phyloP scores from a whole-genome alignment of 805 yeast genomes.

The Brettanomyces anomalus region DNA sequence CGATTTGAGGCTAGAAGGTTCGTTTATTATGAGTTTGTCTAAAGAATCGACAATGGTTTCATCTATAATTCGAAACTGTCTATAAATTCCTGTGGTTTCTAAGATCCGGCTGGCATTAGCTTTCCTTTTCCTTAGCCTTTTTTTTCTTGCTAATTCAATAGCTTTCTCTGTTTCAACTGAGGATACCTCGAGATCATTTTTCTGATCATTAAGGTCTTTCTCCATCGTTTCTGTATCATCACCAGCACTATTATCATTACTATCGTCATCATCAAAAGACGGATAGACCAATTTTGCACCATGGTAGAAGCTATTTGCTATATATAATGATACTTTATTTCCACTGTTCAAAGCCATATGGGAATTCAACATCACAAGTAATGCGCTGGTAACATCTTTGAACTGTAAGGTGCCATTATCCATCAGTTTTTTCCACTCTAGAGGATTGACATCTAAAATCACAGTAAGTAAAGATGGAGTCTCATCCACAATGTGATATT shows the following conservation, averaged over 20 bases:
- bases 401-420: slow-evolving; percentile 35
- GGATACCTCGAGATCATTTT: background rate
- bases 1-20: slow-evolving; percentile 17
- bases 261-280: slow-evolving; percentile 11
- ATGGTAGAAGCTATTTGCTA: slow-evolving; percentile 47
- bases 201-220: slow-evolving; percentile 2
- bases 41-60: slow-evolving; percentile 59
- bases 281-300: slow-evolving; percentile 74
- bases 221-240: background rate
- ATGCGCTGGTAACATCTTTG: slow-evolving; percentile 50
- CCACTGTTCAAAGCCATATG: slow-evolving; percentile 80
- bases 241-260: slow-evolving; percentile 3
- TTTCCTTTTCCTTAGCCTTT: slow-evolving; percentile 1
- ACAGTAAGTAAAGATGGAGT: slow-evolving; percentile 74
- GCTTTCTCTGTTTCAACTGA: slow-evolving; percentile 3
- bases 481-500: slow-evolving; percentile 39
- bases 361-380: slow-evolving; percentile 75
- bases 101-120: slow-evolving; percentile 12
- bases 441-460: slow-evolving; percentile 69
- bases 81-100: slow-evolving; percentile 60
- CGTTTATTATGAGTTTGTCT: slow-evolving; percentile 33
- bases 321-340: slow-evolving; percentile 74
- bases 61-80: slow-evolving; percentile 76
- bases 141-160: slow-evolving; percentile 2
- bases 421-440: slow-evolving; percentile 45